These are phyloP conservation scores for Fistulinella prunicolor DNA, from an alignment of 768 basidiomycete genomes.

Conservation along the genomic window DNA sequence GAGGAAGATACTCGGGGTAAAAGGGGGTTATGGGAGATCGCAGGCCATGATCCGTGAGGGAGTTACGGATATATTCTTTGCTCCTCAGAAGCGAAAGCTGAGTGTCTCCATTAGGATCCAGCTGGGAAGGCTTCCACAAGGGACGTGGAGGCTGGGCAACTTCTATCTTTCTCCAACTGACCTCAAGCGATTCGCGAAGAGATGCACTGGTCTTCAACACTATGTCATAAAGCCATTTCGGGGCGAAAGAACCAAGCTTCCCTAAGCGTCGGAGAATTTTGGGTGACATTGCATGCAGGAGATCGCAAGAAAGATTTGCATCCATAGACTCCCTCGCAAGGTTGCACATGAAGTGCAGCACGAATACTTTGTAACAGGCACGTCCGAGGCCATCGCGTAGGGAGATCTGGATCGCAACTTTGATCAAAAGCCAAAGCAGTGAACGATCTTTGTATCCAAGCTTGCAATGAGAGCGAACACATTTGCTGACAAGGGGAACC, in stretches of 20 bases:
- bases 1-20: neutral
- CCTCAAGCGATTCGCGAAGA: neutral
- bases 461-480: neutral
- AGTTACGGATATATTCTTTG: constrained; percentile 21
- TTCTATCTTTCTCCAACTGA: neutral
- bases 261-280: neutral
- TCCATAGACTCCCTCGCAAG: neutral
- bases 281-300: neutral
- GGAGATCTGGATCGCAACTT: constrained; percentile 35
- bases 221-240: neutral
- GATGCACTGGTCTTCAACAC: neutral
- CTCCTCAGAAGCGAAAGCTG: constrained; percentile 31
- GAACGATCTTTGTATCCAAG: neutral
- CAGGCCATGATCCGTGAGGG: constrained; percentile 1
- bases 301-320: neutral
- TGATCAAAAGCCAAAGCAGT: neutral
- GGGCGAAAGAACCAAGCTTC: neutral
- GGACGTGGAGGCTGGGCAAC: neutral
- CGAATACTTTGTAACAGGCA: neutral
- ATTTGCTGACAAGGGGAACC: neutral
- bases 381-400: constrained; percentile 8
- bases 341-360: constrained; percentile 11
- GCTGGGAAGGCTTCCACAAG: constrained; percentile 27
- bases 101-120: constrained; percentile 31
- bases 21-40: neutral